These are phyloP conservation scores for Colletotrichum nymphaeae DNA, from an alignment of 2,329 filamentous ascomycete genomes.

Conservation along the genomic window DNA sequence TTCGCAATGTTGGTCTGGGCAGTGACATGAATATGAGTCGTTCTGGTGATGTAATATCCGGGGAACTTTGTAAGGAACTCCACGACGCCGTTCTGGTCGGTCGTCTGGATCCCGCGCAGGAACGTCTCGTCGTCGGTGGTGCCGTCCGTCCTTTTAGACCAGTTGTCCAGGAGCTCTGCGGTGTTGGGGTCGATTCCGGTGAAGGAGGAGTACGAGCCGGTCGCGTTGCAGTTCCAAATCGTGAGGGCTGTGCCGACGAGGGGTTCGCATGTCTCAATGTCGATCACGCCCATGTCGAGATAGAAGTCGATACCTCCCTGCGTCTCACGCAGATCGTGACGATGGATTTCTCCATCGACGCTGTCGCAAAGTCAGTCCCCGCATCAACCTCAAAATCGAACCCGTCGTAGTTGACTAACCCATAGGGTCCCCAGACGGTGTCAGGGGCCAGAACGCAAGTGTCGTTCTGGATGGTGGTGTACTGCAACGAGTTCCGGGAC, in stretches of 20 bases:
- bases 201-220: slow-evolving; percentile 24
- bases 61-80: slow-evolving; percentile 48
- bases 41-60: too few relatives aligned
- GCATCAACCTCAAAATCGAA: too few relatives aligned
- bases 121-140: slow-evolving; percentile 44
- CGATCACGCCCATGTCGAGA: slow-evolving; percentile 26
- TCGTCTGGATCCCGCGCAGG: slow-evolving; percentile 52
- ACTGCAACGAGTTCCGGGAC: slow-evolving; percentile 46
- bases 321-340: slow-evolving; percentile 18
- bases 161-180: not conserved
- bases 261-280: slow-evolving; percentile 31
- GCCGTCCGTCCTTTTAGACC: slow-evolving; percentile 1
- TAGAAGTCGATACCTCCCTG: slow-evolving; percentile 21
- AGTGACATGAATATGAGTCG: too few relatives aligned
- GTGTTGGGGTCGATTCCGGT: slow-evolving; percentile 16
- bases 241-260: slow-evolving; percentile 6
- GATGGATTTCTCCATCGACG: slow-evolving; percentile 22
- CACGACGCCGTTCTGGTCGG: slow-evolving; percentile 54
- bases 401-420: slow-evolving; percentile 29
- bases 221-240: slow-evolving; percentile 23
- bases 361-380: not conserved
- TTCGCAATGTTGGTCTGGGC: too few relatives aligned
- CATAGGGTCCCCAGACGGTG: slow-evolving; percentile 61
- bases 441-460: slow-evolving; percentile 58
- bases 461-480: slow-evolving; percentile 40